Percentiles rank a stretch among this genome's conserved stretches.
phyloP scores from a whole-genome alignment of 257 asterid genomes.

The Mitragyna speciosa region DNA sequence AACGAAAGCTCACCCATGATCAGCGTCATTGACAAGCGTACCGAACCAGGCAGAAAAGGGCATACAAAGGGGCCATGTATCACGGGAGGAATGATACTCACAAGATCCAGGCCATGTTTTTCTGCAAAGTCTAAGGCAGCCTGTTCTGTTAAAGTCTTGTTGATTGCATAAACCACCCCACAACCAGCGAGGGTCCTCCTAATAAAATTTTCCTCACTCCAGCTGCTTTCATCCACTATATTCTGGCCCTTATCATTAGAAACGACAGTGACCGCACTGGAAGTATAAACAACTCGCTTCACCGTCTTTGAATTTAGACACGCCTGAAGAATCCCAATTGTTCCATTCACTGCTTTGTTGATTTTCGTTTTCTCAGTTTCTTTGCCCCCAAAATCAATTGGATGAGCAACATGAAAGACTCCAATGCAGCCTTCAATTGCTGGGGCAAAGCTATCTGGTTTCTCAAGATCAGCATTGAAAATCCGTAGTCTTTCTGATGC shows the following conservation, averaged over 20 bases:
- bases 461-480: constrained; percentile 57
- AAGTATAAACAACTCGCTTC: constrained; percentile 45
- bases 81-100: constrained; percentile 48
- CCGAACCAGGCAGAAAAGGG: constrained; percentile 44
- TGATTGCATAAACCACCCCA: constrained; percentile 36
- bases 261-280: constrained; percentile 28
- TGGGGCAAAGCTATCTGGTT: constrained; percentile 43
- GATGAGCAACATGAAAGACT: constrained; percentile 74
- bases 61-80: constrained; percentile 59
- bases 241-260: background rate
- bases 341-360: constrained; percentile 28
- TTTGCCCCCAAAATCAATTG: constrained; percentile 45
- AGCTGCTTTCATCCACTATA: constrained; percentile 32
- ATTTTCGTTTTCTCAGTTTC: constrained; percentile 46
- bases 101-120: constrained; percentile 52
- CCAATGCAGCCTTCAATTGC: constrained; percentile 67
- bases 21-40: constrained; percentile 37
- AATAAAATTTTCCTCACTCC: constrained; percentile 43
- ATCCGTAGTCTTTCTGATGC: constrained; percentile 55
- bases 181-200: background rate
- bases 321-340: constrained; percentile 39
- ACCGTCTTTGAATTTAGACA: constrained; percentile 53
- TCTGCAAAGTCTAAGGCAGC: constrained; percentile 51
- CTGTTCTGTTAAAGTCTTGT: constrained; percentile 53
- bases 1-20: constrained; percentile 35